These are phyloP conservation scores for Castanospermum australe DNA, from an alignment of 306 rosid species.

Conservation along the genomic window DNA sequence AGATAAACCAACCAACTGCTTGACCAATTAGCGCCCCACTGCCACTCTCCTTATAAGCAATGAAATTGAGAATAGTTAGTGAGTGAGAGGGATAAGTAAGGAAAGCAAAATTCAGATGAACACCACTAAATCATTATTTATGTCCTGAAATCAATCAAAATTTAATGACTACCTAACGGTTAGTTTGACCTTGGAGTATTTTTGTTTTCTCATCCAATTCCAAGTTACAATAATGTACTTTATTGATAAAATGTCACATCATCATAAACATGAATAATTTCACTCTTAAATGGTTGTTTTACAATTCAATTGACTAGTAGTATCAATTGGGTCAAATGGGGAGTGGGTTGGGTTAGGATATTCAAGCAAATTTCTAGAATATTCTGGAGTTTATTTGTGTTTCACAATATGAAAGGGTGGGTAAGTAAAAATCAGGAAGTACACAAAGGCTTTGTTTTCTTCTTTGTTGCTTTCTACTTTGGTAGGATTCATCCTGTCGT, in stretches of 20 bases:
- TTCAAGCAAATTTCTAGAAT: background rate
- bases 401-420: background rate
- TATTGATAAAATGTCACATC: background rate
- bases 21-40: constrained; percentile 54
- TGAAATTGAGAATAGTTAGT: constrained; percentile 46
- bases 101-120: constrained; percentile 49
- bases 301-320: background rate
- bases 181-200: background rate
- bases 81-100: constrained; percentile 21
- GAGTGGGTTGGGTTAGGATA: background rate
- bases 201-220: background rate
- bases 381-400: background rate
- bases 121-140: constrained; percentile 22
- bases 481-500: constrained; percentile 44
- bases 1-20: constrained; percentile 73
- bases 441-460: constrained; percentile 44
- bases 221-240: background rate
- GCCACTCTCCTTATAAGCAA: constrained; percentile 15
- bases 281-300: background rate
- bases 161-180: background rate
- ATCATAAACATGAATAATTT: background rate
- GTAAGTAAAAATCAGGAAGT: constrained; percentile 11
- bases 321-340: background rate
- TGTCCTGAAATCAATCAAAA: background rate
- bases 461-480: constrained; percentile 51